Evolutionary conservation across 805 yeast genomes (phyloP).

Genomic region (Wickerhamiella brachini): DNA sequence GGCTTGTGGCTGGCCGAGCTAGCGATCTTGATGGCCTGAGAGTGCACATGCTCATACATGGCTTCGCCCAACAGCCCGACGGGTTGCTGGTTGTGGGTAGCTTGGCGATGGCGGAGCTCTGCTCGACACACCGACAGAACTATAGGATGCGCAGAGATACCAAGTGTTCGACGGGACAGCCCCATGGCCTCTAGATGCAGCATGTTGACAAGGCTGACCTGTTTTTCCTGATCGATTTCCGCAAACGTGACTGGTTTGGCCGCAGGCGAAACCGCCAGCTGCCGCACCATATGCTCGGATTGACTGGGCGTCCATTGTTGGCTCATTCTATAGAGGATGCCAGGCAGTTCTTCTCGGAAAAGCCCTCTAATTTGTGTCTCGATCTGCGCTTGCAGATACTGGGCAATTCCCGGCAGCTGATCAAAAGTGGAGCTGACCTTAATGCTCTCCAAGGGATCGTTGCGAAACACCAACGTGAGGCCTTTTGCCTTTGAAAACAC

Average conservation of each 20-base stretch:
- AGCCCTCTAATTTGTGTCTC: constrained; percentile 67
- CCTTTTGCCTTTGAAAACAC: constrained; percentile 76
- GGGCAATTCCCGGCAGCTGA: constrained; percentile 69
- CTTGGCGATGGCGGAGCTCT: constrained; percentile 25
- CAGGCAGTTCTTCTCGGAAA: constrained; percentile 74
- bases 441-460: constrained; percentile 76
- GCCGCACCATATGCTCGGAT: constrained; percentile 3
- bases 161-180: constrained; percentile 66
- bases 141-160: constrained; percentile 49
- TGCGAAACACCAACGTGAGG: constrained; percentile 71
- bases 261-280: constrained; percentile 1
- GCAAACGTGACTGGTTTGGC: constrained; percentile 31
- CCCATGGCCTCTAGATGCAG: constrained; percentile 53
- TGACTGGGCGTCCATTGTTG: constrained; percentile 43
- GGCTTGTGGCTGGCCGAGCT: constrained; percentile 14
- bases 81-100: constrained; percentile 19
- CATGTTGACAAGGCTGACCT: constrained; percentile 55
- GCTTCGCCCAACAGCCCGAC: constrained; percentile 4
- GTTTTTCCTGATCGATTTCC: constrained; percentile 42
- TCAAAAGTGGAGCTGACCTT: constrained; percentile 80
- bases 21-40: constrained; percentile 11
- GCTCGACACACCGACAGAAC: constrained; percentile 47
- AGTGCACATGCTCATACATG: constrained; percentile 19
- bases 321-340: constrained; percentile 61
- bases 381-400: constrained; percentile 66